Evolutionary conservation across 75 land plant species (phyloP), one percentile per base, ranked within the genome.

Genomic region (Cunninghamia lanceolata): DNA sequence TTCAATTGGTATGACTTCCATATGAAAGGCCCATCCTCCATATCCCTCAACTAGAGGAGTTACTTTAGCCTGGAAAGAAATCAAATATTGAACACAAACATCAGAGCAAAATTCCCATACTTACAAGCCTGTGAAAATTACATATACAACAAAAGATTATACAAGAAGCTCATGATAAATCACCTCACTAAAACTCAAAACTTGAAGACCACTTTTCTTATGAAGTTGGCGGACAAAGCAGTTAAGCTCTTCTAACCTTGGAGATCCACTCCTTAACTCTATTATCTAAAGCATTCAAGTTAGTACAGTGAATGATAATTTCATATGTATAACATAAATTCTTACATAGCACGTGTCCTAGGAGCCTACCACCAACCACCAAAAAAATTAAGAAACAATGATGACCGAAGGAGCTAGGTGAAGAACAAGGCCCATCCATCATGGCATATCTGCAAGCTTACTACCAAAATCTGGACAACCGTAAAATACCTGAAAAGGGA

Each of bases 401-500:
- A 93, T 93, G n/a, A 98, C 99, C 84, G 96, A 88, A 42, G 99
- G 99, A 4, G 99, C 99, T 54, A 99, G 99, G 38, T 99, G 99
- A 70, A 98, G 86, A 66, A 98, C 97, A 87, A 92, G 90, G 73
- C 99, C 99, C 94, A 98, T 94, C 21, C 99, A 90, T 97, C 99
- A 98, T 71, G 99, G 99, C 95, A 98, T 91, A 85, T 98, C 99
- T 77, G 99, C 99, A 82, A 98, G 97, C 90, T 93, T 98, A 91
- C 99, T 98, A 25, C 99, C 99, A 94, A 96, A 98, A 93, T 98
- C 99, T 53, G 99, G 99, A 86, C 99, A 96, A 87, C 99, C 96
- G 84, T 98, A 98, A 84, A 98, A 98, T 13, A 95, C 95, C 99
- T 98, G 91, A 73, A 85, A 52, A 17, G 46, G 66, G 0, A 85